phyloP scores from a whole-genome alignment of 1,139 yeast genomes.

The Meyerozyma guilliermondii region DNA sequence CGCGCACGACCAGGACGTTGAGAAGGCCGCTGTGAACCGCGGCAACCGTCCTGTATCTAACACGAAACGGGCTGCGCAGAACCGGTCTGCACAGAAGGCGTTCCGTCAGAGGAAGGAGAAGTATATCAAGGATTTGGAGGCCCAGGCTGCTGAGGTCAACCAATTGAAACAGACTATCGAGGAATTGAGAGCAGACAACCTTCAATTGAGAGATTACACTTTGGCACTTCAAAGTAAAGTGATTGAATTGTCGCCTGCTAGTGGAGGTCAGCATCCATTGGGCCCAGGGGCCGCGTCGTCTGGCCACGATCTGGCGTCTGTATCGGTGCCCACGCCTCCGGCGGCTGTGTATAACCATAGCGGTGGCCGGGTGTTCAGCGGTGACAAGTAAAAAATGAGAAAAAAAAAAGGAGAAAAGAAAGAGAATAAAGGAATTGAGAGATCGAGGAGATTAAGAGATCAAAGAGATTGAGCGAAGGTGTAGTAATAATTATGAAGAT shows the following conservation, averaged over 20 bases:
- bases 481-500: too few species aligned
- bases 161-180: slow-evolving; percentile 58
- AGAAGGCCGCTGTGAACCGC: not conserved
- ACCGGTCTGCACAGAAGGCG: slow-evolving; percentile 84
- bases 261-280: slow-evolving; percentile 5
- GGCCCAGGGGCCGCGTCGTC: slow-evolving; percentile 3
- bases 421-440: not conserved
- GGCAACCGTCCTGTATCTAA: slow-evolving; percentile 42
- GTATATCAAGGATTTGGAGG: slow-evolving; percentile 72
- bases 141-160: slow-evolving; percentile 58
- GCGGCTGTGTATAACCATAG: slow-evolving; percentile 1
- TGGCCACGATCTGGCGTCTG: slow-evolving; percentile 1
- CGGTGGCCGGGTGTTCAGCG: not conserved
- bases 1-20: slow-evolving; percentile 2
- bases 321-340: slow-evolving; percentile 1
- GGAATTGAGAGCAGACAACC: slow-evolving; percentile 61
- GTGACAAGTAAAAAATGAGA: not conserved
- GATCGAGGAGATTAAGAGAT: not conserved
- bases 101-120: slow-evolving; percentile 77
- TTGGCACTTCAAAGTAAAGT: slow-evolving; percentile 63
- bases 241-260: slow-evolving; percentile 33
- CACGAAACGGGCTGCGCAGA: slow-evolving; percentile 84
- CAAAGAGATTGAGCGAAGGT: too few species aligned
- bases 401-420: not conserved
- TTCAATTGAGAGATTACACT: slow-evolving; percentile 68